These are phyloP conservation scores for Ogataea wickerhamii DNA, from an alignment of 805 yeast genomes.

Conservation along the genomic window DNA sequence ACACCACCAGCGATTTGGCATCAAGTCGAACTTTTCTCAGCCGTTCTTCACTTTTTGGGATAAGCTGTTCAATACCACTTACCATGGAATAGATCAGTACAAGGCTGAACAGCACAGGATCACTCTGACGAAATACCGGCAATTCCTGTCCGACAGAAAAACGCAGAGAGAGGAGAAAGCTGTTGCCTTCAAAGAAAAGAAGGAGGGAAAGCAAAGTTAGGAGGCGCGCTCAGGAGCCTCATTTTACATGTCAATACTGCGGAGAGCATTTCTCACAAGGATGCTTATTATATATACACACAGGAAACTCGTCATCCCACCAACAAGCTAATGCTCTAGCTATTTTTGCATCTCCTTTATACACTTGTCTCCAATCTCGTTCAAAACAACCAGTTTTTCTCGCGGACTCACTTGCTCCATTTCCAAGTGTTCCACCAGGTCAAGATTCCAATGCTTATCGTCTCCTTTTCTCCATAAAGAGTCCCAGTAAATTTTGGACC, in stretches of 20 bases:
- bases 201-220: constrained; percentile 1
- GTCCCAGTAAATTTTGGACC: constrained; percentile 72
- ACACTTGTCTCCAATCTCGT: constrained; percentile 46
- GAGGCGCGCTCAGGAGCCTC: background rate
- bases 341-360: constrained; percentile 24
- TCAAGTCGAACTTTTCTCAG: constrained; percentile 89
- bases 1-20: constrained; percentile 95
- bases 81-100: constrained; percentile 62
- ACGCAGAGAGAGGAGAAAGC: constrained; percentile 10
- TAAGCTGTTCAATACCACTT: constrained; percentile 63
- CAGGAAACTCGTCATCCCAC: no score
- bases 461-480: constrained; percentile 85
- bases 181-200: background rate
- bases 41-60: constrained; percentile 98
- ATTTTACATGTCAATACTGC: background rate
- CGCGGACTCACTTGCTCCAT: constrained; percentile 57
- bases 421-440: constrained; percentile 56
- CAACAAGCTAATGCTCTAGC: no score
- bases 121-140: constrained; percentile 62
- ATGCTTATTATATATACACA: no score
- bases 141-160: constrained; percentile 45
- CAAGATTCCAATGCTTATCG: constrained; percentile 62
- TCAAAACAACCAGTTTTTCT: constrained; percentile 64
- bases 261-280: no score
- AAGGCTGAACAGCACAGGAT: constrained; percentile 61